Base-by-base conservation (phyloP, 2,329 filamentous ascomycete species). In the Magnaporthales sp. region DNA sequence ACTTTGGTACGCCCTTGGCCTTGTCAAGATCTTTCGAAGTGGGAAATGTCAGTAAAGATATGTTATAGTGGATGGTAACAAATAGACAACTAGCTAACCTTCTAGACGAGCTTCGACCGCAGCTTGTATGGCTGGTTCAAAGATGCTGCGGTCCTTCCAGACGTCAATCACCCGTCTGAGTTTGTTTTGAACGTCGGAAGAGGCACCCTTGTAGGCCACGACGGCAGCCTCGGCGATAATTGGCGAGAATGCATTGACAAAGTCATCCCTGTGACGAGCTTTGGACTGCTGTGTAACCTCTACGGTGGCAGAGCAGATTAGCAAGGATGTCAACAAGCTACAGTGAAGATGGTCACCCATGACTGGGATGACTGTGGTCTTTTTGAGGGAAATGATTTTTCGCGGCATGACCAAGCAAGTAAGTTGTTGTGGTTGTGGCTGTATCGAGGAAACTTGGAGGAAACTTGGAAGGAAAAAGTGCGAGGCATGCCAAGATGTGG, bases 261-360 rank as follows among this genome's bases (percentile, higher is more conserved):
- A 99, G 72, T 99, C 95, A 66, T 93, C 89, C 78, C 96, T 97
- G 69, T 91, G 89, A 46, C 94, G 89, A 63, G 92, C 94, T 78
- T 96, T 96, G 27, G 93, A 97, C 75, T 98, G 95, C 76, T 99
- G 95, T 26, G 92, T 91, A 67, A 99, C 93, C 83, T 99, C 95
- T 95, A 73, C 4, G 46, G 62, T 13, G 29, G 30, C 31, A 15
- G n/a, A 65, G 27, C 60, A 68, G 26, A 66, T 68, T 31, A 68
- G 68, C 56, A 65, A 61, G 27, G 64, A 62, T n/a, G 64, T 58
- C 62, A 65, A 29, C 13, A 67, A 30, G 15, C 54, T 63, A 27
- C 56, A 11, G 46, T 32, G 30, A 54, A 68, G 66, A 71, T 66
- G 22, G 51, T 51, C 9, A 13, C 31, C 24, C 29, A 26, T 26